Conservation (phyloP, 1,284 basidiomycete genomes). For the Moesziomyces globuligerus region DNA sequence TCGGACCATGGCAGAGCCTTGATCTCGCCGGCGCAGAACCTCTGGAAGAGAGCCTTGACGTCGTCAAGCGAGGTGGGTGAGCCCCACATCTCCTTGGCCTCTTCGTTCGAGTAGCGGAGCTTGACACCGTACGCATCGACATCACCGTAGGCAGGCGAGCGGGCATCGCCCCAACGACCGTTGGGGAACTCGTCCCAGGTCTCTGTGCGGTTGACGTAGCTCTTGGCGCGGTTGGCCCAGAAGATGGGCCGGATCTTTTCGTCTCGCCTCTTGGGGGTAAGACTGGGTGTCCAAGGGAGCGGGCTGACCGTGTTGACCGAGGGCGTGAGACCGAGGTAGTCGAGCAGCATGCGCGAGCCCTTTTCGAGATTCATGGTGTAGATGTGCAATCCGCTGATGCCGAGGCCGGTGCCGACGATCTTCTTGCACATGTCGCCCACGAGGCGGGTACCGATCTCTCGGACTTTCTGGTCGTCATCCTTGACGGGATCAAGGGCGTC, state of each 20-base stretch:
- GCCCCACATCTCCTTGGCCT: constrained; percentile 70
- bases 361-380: constrained; percentile 68
- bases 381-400: constrained; percentile 65
- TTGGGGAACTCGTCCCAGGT: constrained; percentile 98
- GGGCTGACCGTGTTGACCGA: constrained; percentile 62
- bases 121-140: constrained; percentile 84
- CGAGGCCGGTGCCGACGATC: constrained; percentile 57
- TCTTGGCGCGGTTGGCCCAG: constrained; percentile 66
- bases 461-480: constrained; percentile 70
- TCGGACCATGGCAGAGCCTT: constrained; percentile 94
- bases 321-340: constrained; percentile 63
- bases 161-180: constrained; percentile 95
- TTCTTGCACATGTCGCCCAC: constrained; percentile 66
- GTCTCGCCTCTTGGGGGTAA: constrained; percentile 65
- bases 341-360: constrained; percentile 65
- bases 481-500: constrained; percentile 88
- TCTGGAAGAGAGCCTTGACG: constrained; percentile 67
- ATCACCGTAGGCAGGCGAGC: constrained; percentile 96
- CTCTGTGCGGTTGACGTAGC: constrained; percentile 66
- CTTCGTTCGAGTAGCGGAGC: constrained; percentile 77
- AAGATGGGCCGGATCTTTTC: constrained; percentile 67
- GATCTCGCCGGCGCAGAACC: constrained; percentile 67
- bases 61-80: constrained; percentile 48
- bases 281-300: constrained; percentile 64
- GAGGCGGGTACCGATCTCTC: constrained; percentile 53